Evolutionary conservation across 352 stramenopile species (phyloP).

Genomic region (Globisporangium heterothallicum): DNA sequence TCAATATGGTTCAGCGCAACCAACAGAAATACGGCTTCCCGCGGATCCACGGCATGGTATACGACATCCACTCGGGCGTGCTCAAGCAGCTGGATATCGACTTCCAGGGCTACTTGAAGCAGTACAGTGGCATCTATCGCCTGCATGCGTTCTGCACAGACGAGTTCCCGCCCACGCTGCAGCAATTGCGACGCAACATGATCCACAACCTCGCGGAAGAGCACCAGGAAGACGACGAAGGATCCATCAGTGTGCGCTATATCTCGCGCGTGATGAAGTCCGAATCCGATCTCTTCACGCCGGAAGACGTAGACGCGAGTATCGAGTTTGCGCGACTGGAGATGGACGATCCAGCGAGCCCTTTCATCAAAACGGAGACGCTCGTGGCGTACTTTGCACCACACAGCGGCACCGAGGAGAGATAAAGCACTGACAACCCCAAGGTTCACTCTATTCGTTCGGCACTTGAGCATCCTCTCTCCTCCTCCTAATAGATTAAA

Average conservation of each 20-base stretch:
- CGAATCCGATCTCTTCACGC: slow-evolving; percentile 48
- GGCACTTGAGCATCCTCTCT: no score
- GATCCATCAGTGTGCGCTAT: slow-evolving; percentile 44
- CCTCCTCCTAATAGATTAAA: no score
- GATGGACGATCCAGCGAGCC: slow-evolving; percentile 1
- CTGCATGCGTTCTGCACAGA: slow-evolving; percentile 50
- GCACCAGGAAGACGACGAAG: slow-evolving; percentile 50
- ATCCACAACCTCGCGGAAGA: slow-evolving; percentile 43
- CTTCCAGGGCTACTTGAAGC: slow-evolving; percentile 47
- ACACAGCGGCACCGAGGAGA: not conserved
- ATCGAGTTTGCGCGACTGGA: slow-evolving; percentile 30
- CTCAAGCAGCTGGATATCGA: slow-evolving; percentile 67
- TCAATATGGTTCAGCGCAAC: slow-evolving; percentile 72
- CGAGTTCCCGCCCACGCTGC: slow-evolving; percentile 41
- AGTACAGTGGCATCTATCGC: slow-evolving; percentile 42
- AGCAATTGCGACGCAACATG: slow-evolving; percentile 56
- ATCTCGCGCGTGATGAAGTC: slow-evolving; percentile 47
- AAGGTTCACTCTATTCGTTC: no score
- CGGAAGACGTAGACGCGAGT: slow-evolving; percentile 42
- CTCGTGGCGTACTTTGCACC: slow-evolving; percentile 10
- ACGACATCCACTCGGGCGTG: slow-evolving; percentile 54
- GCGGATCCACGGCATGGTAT: slow-evolving; percentile 70
- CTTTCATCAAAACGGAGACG: slow-evolving; percentile 6
- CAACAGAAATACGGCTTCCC: slow-evolving; percentile 60
- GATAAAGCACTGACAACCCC: not conserved